phyloP scores from a whole-genome alignment of 1,284 basidiomycete genomes.

The Singerocomus inundabilis region DNA sequence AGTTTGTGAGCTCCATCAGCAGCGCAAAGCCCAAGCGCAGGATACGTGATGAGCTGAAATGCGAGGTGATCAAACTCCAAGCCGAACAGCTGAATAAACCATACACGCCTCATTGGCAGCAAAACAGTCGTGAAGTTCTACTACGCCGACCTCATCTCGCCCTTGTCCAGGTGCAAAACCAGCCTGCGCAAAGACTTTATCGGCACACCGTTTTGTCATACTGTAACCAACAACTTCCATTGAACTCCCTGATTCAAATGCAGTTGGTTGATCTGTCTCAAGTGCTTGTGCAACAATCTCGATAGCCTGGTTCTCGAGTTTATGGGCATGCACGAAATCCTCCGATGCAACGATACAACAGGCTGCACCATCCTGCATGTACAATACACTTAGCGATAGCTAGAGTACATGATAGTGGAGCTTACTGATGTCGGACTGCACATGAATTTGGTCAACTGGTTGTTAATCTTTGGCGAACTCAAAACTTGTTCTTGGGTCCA shows the following conservation, averaged over 20 bases:
- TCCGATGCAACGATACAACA: conserved; percentile 79
- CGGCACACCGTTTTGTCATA: conserved; percentile 72
- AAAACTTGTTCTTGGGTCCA: conserved; percentile 74
- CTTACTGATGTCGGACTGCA: conserved; percentile 79
- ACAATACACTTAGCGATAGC: conserved; percentile 1
- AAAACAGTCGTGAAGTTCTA: conserved; percentile 88
- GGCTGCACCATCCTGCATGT: conserved; percentile 66
- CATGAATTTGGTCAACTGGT: conserved; percentile 82
- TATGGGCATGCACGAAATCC: conserved; percentile 73
- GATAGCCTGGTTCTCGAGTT: conserved; percentile 83
- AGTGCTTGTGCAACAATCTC: conserved; percentile 70
- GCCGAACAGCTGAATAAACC: background rate
- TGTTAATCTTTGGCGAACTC: conserved; percentile 64
- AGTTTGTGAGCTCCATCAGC: conserved; percentile 72
- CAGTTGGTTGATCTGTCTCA: conserved; percentile 59
- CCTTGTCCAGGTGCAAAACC: conserved; percentile 64
- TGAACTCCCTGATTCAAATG: conserved; percentile 65
- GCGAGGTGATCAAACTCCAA: background rate
- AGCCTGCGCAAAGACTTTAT: conserved; percentile 72
- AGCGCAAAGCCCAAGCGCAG: conserved; percentile 76
- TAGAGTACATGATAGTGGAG: conserved; percentile 4
- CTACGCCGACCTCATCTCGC: conserved; percentile 75
- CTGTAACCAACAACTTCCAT: conserved; percentile 75
- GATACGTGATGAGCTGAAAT: conserved; percentile 73
- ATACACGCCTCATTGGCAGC: conserved; percentile 66